These are phyloP conservation scores for Annulohypoxylon nitens DNA, from an alignment of 495 filamentous ascomycete species.

Conservation along the genomic window DNA sequence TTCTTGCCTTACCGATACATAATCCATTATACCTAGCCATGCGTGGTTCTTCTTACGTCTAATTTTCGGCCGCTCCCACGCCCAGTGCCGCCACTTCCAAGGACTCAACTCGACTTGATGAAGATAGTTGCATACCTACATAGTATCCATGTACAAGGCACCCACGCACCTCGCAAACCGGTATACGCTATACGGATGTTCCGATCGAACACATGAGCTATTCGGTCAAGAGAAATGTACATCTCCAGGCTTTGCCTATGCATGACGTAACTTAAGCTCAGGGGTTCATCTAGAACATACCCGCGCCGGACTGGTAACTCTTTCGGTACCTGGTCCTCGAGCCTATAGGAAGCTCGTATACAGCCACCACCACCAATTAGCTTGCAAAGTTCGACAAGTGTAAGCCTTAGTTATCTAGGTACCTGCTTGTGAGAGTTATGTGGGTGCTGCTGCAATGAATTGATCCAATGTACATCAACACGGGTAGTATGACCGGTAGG, in stretches of 20 bases:
- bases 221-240: conserved; percentile 21
- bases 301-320: conserved; percentile 23
- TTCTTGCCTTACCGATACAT: conserved; percentile 6
- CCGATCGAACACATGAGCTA: conserved; percentile 15
- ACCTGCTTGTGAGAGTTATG: conserved; percentile 10
- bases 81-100: conserved; percentile 30
- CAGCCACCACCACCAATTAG: conserved; percentile 13
- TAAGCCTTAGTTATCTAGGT: conserved; percentile 23
- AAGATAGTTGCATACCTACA: conserved; percentile 14
- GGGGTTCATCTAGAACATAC: conserved; percentile 26
- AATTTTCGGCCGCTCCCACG: not conserved
- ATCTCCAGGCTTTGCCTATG: conserved; percentile 14
- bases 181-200: conserved; percentile 35
- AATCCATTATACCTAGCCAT: conserved; percentile 6
- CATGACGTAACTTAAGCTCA: conserved; percentile 37
- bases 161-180: conserved; percentile 3
- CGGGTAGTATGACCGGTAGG: conserved; percentile 8
- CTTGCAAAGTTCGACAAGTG: conserved; percentile 17
- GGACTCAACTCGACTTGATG: conserved; percentile 7
- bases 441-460: conserved; percentile 4
- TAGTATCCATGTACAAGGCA: not conserved
- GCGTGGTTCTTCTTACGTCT: conserved; percentile 19
- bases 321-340: conserved; percentile 17
- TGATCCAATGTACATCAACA: conserved; percentile 8
- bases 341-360: conserved; percentile 7